phyloP scores from a whole-genome alignment of 2,329 filamentous ascomycete species.

The Lachnellula hyalina region DNA sequence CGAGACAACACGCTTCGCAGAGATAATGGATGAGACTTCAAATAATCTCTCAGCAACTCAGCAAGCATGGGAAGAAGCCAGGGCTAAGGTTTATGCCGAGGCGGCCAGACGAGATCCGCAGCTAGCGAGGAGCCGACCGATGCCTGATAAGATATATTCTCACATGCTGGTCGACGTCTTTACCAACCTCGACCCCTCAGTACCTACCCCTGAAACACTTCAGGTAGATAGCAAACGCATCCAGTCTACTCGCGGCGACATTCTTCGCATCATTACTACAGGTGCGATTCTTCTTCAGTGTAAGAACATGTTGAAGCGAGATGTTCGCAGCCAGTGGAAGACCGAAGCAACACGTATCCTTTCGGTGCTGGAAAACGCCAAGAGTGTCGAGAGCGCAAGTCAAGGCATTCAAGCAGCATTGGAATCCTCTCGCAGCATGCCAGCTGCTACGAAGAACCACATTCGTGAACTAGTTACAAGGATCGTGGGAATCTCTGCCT shows the following conservation, averaged over 20 bases:
- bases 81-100: constrained; percentile 60
- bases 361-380: constrained; percentile 57
- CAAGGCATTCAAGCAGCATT: constrained; percentile 59
- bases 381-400: constrained; percentile 42
- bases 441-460: constrained; percentile 53
- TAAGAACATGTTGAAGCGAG: constrained; percentile 78
- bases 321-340: constrained; percentile 74
- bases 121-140: constrained; percentile 56
- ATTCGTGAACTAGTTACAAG: constrained; percentile 53
- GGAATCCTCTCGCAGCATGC: constrained; percentile 60
- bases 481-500: constrained; percentile 37
- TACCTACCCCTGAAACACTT: constrained; percentile 67
- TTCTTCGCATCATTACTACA: constrained; percentile 63
- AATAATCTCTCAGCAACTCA: constrained; percentile 55
- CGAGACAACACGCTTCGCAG: constrained; percentile 66
- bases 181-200: constrained; percentile 55
- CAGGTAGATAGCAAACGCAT: constrained; percentile 63
- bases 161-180: constrained; percentile 72
- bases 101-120: constrained; percentile 63
- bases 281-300: constrained; percentile 72
- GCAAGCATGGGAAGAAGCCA: constrained; percentile 60
- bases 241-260: constrained; percentile 48
- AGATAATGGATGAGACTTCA: constrained; percentile 54
- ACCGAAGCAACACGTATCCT: constrained; percentile 67
- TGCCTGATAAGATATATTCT: constrained; percentile 65